Percentiles rank a stretch among this genome's conserved stretches.
Evolutionary conservation across 495 filamentous ascomycete genomes (phyloP).

Genomic region (Lichenothelia convexa): DNA sequence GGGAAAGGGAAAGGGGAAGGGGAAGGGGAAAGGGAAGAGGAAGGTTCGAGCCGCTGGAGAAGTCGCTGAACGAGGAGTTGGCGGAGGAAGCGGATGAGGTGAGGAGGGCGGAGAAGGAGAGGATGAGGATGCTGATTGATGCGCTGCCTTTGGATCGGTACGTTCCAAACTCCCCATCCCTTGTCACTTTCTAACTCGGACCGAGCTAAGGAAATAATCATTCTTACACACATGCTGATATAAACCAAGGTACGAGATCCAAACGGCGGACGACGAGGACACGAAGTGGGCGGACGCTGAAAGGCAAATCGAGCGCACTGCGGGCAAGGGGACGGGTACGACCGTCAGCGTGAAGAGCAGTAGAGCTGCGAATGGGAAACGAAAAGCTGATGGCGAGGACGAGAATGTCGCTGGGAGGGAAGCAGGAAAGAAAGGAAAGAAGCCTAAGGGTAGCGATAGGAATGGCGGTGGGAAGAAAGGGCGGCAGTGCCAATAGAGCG

Average conservation of each 20-base stretch:
- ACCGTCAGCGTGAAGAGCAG: constrained; percentile 69
- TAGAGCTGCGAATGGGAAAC: constrained; percentile 39
- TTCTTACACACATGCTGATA: constrained; percentile 13
- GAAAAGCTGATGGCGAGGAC: constrained; percentile 58
- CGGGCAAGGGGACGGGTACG: constrained; percentile 23
- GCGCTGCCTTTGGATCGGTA: constrained; percentile 75
- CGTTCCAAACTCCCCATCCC: constrained; percentile 18
- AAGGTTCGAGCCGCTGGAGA: constrained; percentile 49
- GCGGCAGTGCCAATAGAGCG: too few species aligned
- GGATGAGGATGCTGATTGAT: constrained; percentile 74
- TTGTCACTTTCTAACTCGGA: neutral
- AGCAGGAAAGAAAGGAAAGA: constrained; percentile 37
- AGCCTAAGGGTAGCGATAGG: constrained; percentile 7
- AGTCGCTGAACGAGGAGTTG: constrained; percentile 66
- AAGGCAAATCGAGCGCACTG: constrained; percentile 44
- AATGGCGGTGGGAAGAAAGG: neutral
- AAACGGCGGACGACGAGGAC: constrained; percentile 41
- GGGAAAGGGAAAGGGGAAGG: neutral
- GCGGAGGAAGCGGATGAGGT: constrained; percentile 65
- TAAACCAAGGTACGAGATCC: constrained; percentile 33
- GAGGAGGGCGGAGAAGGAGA: constrained; percentile 46
- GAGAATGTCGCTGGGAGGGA: constrained; percentile 32
- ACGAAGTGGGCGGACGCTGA: constrained; percentile 72
- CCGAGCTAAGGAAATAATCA: constrained; percentile 1
- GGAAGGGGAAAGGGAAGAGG: constrained; percentile 3